Percentiles rank a stretch among this genome's conserved stretches.
phyloP scores from a whole-genome alignment of 768 basidiomycete species.

The Leccinellum albellum region DNA sequence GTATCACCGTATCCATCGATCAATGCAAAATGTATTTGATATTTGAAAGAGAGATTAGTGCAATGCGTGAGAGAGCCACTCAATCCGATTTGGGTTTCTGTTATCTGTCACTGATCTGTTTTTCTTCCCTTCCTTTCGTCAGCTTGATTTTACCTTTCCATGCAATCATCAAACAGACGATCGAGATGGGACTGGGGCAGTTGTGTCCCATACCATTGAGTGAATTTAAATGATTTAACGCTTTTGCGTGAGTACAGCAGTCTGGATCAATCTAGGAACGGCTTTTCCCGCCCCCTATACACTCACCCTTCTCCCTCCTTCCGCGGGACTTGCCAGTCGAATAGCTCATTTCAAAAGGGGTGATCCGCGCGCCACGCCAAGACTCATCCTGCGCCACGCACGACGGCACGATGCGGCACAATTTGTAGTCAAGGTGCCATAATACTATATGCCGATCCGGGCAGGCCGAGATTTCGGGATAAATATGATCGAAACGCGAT shows the following conservation, averaged over 20 bases:
- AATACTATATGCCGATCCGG: not conserved
- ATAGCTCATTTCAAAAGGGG: not conserved
- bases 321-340: not conserved
- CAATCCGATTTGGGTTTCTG: not conserved
- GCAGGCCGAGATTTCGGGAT: not conserved
- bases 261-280: not conserved
- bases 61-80: not conserved
- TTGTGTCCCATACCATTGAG: no score
- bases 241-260: no score
- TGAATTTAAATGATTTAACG: no score
- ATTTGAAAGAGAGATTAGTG: no score
- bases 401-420: not conserved
- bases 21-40: not conserved
- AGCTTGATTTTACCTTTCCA: not conserved
- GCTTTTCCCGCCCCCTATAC: not conserved
- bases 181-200: no score
- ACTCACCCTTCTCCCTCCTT: not conserved
- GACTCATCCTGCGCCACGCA: no score
- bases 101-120: not conserved
- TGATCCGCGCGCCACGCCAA: not conserved
- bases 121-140: not conserved
- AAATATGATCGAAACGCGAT: not conserved
- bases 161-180: no score
- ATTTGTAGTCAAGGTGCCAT: no score
- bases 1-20: not conserved